phyloP scores from a whole-genome alignment of 495 filamentous ascomycete genomes.

The Lasiosphaeriaceae sp. region DNA sequence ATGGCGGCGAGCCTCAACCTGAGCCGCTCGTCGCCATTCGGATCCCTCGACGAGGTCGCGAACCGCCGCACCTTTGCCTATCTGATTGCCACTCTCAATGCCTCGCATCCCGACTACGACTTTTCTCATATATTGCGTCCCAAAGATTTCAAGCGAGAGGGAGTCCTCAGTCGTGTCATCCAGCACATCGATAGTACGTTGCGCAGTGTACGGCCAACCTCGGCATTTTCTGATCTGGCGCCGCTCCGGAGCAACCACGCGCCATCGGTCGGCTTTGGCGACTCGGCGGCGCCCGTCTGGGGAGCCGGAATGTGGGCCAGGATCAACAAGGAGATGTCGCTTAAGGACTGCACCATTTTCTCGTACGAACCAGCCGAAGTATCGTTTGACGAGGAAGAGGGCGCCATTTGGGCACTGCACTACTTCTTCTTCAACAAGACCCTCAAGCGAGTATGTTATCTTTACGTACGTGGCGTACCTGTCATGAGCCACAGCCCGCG shows the following conservation, averaged over 20 bases:
- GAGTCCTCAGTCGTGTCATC: slow-evolving; percentile 71
- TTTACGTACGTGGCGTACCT: slow-evolving; percentile 83
- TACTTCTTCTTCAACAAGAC: slow-evolving; percentile 97
- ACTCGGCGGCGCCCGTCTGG: slow-evolving; percentile 54
- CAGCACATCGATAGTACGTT: slow-evolving; percentile 79
- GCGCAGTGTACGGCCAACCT: slow-evolving; percentile 69
- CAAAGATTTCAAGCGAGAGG: slow-evolving; percentile 79
- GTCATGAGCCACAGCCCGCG: slow-evolving; percentile 69
- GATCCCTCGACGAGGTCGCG: slow-evolving; percentile 76
- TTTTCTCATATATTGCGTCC: slow-evolving; percentile 88
- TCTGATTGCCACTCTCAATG: slow-evolving; percentile 95
- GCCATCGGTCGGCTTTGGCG: slow-evolving; percentile 14
- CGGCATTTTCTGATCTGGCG: slow-evolving; percentile 20
- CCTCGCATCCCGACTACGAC: slow-evolving; percentile 95
- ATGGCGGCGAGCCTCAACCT: slow-evolving; percentile 63
- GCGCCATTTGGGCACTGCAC: slow-evolving; percentile 89
- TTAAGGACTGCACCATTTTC: slow-evolving; percentile 81
- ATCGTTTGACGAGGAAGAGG: slow-evolving; percentile 82
- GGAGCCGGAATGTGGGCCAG: slow-evolving; percentile 82
- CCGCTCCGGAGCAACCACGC: slow-evolving; percentile 27
- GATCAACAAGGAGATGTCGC: slow-evolving; percentile 86
- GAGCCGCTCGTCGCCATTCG: slow-evolving; percentile 83
- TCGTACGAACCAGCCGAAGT: slow-evolving; percentile 82
- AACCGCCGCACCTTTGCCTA: slow-evolving; percentile 92
- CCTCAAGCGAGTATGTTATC: slow-evolving; percentile 89